Evolutionary conservation across 2,329 filamentous ascomycete species (phyloP).

Genomic region (Beauveria asiatica): DNA sequence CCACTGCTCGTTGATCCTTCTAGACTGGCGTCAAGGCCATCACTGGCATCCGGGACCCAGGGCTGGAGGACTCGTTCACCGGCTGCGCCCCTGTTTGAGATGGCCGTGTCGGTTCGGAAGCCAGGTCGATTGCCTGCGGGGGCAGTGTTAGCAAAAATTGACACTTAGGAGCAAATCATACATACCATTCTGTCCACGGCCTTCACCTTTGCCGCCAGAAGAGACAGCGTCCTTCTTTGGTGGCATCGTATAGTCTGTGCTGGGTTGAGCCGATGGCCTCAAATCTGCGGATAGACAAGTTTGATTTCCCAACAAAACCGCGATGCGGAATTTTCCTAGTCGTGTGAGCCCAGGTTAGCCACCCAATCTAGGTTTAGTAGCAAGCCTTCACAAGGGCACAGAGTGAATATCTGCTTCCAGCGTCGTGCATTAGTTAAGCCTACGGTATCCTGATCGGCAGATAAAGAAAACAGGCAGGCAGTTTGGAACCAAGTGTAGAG

Average conservation of each 20-base stretch:
- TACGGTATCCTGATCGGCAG: background rate
- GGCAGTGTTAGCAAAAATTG: constrained; percentile 13
- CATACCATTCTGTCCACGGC: constrained; percentile 30
- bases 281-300: background rate
- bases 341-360: background rate
- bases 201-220: constrained; percentile 11
- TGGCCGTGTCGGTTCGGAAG: constrained; percentile 84
- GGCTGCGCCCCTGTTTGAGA: constrained; percentile 63
- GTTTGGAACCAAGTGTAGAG: background rate
- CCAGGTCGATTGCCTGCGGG: constrained; percentile 53
- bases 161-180: background rate
- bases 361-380: background rate
- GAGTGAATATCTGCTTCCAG: background rate
- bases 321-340: constrained; percentile 13
- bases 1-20: constrained; percentile 46
- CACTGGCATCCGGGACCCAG: constrained; percentile 63
- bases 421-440: background rate
- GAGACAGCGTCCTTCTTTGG: constrained; percentile 9
- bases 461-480: background rate
- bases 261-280: background rate
- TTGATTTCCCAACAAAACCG: background rate
- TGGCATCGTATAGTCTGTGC: constrained; percentile 3
- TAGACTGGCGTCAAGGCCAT: constrained; percentile 61
- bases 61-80: constrained; percentile 70
- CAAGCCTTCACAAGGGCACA: background rate